A percentile compares a stretch with the other conserved stretches of the same genome.
These are phyloP conservation scores for Zymoseptoria brevis DNA, from an alignment of 2,329 filamentous ascomycete genomes.

Conservation along the genomic window DNA sequence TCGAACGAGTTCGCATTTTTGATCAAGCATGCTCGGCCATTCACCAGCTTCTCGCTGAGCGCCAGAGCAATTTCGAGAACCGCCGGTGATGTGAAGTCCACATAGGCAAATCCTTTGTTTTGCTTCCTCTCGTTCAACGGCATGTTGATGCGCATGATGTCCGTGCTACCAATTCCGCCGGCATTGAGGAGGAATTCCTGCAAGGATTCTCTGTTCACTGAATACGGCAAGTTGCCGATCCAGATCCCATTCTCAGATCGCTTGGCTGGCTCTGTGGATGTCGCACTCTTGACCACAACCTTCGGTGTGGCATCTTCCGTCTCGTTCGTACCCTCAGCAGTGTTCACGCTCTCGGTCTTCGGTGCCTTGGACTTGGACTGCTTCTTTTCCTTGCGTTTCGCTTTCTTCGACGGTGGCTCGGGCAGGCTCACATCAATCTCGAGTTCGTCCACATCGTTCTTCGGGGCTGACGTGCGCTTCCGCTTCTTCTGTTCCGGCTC, in stretches of 20 bases:
- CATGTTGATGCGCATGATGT: constrained; percentile 79
- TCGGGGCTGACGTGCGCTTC: constrained; percentile 49
- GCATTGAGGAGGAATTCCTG: constrained; percentile 71
- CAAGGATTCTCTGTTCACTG: constrained; percentile 63
- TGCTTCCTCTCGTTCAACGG: constrained; percentile 54
- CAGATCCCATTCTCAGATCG: constrained; percentile 82
- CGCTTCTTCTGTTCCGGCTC: constrained; percentile 47
- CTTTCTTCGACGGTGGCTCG: constrained; percentile 91
- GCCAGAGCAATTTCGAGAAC: constrained; percentile 70
- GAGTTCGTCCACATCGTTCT: constrained; percentile 53
- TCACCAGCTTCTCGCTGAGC: constrained; percentile 74
- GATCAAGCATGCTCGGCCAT: constrained; percentile 75
- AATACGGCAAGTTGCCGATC: constrained; percentile 93
- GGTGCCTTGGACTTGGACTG: constrained; percentile 42
- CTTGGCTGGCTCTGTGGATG: constrained; percentile 24
- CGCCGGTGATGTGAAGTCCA: constrained; percentile 69
- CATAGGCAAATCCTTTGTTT: constrained; percentile 94
- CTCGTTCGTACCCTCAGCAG: neutral
- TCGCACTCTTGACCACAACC: constrained; percentile 3
- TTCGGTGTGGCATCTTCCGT: constrained; percentile 4
- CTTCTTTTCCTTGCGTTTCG: constrained; percentile 83
- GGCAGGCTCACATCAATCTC: constrained; percentile 86
- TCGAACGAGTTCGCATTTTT: constrained; percentile 88
- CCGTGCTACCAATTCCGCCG: constrained; percentile 49
- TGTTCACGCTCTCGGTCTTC: constrained; percentile 3